phyloP scores from a whole-genome alignment of 2,329 filamentous ascomycete species.

The Bipolaris cookei region DNA sequence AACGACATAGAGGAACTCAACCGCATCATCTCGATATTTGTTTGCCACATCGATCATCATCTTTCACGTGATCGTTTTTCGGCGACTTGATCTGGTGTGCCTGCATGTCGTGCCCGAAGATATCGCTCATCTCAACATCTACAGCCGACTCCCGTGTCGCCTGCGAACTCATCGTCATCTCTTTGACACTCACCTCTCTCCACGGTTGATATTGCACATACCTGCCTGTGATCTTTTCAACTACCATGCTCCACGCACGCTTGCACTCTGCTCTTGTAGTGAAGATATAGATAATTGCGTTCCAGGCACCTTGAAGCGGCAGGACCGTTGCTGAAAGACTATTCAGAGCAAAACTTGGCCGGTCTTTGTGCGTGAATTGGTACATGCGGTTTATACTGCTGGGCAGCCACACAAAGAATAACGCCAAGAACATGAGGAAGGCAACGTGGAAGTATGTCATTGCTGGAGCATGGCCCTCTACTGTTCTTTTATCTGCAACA shows the following conservation, averaged over 20 bases:
- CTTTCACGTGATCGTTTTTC: neutral
- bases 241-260: slow-evolving; percentile 20
- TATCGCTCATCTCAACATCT: slow-evolving; percentile 16
- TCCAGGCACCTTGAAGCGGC: slow-evolving; percentile 85
- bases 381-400: slow-evolving; percentile 73
- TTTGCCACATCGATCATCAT: neutral
- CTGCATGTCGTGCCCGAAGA: slow-evolving; percentile 12
- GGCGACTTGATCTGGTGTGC: slow-evolving; percentile 5
- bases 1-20: neutral
- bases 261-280: slow-evolving; percentile 40
- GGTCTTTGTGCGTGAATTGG: slow-evolving; percentile 63
- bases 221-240: slow-evolving; percentile 17
- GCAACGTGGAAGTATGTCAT: slow-evolving; percentile 75
- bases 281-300: slow-evolving; percentile 73
- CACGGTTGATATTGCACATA: slow-evolving; percentile 1
- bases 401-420: slow-evolving; percentile 77
- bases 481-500: slow-evolving; percentile 2
- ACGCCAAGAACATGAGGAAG: slow-evolving; percentile 72
- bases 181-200: slow-evolving; percentile 4
- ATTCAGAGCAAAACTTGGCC: slow-evolving; percentile 64
- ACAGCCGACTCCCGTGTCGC: slow-evolving; percentile 11
- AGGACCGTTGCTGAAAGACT: slow-evolving; percentile 76
- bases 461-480: slow-evolving; percentile 58
- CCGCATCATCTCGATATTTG: neutral
- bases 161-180: slow-evolving; percentile 15